Base-by-base conservation (phyloP, 202 grass and related monocot genomes). In the Elaeis oleifera region DNA sequence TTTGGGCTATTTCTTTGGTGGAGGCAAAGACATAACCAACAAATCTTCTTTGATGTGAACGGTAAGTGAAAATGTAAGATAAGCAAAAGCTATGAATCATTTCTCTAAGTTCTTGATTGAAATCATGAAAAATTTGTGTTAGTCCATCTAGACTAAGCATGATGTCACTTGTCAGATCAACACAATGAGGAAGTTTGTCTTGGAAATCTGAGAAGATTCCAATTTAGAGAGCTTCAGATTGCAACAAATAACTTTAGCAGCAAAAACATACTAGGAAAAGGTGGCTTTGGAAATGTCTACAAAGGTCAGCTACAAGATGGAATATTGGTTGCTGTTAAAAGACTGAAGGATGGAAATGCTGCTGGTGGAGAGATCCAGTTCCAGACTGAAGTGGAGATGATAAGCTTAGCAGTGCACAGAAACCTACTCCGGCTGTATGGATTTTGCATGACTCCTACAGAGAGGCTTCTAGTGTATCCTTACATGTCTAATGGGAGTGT, bases 401-500 rank as follows among this genome's bases (percentile, higher is more conserved):
- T 94, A 77, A 94, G 89, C 68, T 74, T 94, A 64, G 89, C 84
- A 14, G 78, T 94, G 54, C 89, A 94, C 60, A 71, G 84, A 54
- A 88, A 94, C 67, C 89, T 94, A 57, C 84, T 88, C 16, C 77
- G 68, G 52, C 73, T 94, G 48, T 85, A 79, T 6, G 89, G 89
- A 29, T 94, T 85, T 68, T 94, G 89, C 75, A 88, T 80, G 81
- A 80, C 89, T 17, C 29, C 75, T 53, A 88, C 61, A 1, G 89
- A 94, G 78, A 88, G 89, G 58, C 78, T 94, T 74, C 81, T 94
- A 4, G 75, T 94, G 22, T 94, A 94, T 85, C 89, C 89, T 27
- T 88, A 85, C 65, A 94, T 94, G 89, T 94, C 81, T 22, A 88
- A 94, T 58, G 84, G 89, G 77, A 94, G 89, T 72, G 89, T 94